Conservation (phyloP, 495 filamentous ascomycete species). For the Ramalina peruviana region DNA sequence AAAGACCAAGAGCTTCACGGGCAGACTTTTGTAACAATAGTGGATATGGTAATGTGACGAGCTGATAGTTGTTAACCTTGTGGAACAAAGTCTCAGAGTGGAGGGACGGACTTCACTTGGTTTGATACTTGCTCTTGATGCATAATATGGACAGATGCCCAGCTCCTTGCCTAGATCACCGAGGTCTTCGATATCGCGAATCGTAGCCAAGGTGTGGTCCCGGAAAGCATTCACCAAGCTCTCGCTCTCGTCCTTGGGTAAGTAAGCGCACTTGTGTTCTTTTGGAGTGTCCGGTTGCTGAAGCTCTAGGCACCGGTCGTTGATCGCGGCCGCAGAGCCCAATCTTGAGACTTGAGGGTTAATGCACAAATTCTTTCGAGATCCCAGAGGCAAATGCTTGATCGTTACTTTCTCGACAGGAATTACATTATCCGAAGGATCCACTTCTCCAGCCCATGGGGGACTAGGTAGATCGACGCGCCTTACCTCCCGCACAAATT, state of each 20-base stretch:
- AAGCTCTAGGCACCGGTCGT: slow-evolving; percentile 85
- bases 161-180: slow-evolving; percentile 61
- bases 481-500: slow-evolving; percentile 83
- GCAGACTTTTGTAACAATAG: slow-evolving; percentile 80
- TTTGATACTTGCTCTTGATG: slow-evolving; percentile 67
- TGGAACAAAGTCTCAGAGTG: background rate
- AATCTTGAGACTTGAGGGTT: slow-evolving; percentile 66
- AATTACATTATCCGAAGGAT: slow-evolving; percentile 20
- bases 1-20: slow-evolving; percentile 73
- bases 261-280: slow-evolving; percentile 58
- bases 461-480: slow-evolving; percentile 64
- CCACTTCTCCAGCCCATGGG: slow-evolving; percentile 23
- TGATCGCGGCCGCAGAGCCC: slow-evolving; percentile 67
- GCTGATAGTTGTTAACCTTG: slow-evolving; percentile 33
- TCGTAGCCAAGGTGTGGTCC: slow-evolving; percentile 71
- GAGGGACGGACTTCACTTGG: slow-evolving; percentile 49
- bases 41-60: slow-evolving; percentile 89
- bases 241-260: slow-evolving; percentile 66
- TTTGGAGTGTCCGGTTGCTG: slow-evolving; percentile 59
- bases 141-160: slow-evolving; percentile 89
- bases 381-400: slow-evolving; percentile 80
- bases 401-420: slow-evolving; percentile 41
- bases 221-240: slow-evolving; percentile 63
- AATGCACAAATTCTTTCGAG: slow-evolving; percentile 85
- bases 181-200: slow-evolving; percentile 91